Evolutionary conservation across 345 rosid species (phyloP).

Genomic region (Eucalyptus leucophloia): DNA sequence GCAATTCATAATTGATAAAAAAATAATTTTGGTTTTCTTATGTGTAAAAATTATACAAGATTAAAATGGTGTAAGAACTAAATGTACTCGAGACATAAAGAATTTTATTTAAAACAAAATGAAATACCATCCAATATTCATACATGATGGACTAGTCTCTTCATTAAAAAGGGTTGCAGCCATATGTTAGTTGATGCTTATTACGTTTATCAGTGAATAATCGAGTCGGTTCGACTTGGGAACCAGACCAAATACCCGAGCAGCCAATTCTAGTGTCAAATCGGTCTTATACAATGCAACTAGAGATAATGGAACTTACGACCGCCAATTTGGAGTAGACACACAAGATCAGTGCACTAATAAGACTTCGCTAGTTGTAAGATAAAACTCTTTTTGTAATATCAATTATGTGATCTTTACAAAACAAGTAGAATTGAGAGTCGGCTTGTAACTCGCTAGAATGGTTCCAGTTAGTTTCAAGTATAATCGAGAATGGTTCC

Average conservation of each 20-base stretch:
- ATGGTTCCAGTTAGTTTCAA: too few relatives aligned
- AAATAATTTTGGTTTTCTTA: not conserved
- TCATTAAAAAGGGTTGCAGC: fast-evolving
- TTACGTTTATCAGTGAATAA: too few relatives aligned
- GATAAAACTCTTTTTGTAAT: not conserved
- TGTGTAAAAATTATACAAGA: not conserved
- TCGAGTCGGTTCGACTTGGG: fast-evolving
- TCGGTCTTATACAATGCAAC: not conserved
- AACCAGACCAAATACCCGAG: not conserved
- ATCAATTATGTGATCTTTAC: not conserved
- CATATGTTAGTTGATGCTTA: not conserved
- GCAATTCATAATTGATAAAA: not conserved
- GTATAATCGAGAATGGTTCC: not conserved
- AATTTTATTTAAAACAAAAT: not conserved
- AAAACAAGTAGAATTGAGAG: not conserved
- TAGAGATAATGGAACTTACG: not conserved
- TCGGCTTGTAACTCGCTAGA: not conserved
- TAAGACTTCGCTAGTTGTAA: not conserved
- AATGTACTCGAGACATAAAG: not conserved
- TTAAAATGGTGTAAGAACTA: not conserved
- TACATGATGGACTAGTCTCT: not conserved
- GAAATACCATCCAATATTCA: not conserved
- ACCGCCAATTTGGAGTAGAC: not conserved
- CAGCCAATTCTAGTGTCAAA: not conserved
- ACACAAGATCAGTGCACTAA: too few relatives aligned